These are phyloP conservation scores for Artemisia annua DNA, from an alignment of 129 eudicot genomes.

Conservation along the genomic window DNA sequence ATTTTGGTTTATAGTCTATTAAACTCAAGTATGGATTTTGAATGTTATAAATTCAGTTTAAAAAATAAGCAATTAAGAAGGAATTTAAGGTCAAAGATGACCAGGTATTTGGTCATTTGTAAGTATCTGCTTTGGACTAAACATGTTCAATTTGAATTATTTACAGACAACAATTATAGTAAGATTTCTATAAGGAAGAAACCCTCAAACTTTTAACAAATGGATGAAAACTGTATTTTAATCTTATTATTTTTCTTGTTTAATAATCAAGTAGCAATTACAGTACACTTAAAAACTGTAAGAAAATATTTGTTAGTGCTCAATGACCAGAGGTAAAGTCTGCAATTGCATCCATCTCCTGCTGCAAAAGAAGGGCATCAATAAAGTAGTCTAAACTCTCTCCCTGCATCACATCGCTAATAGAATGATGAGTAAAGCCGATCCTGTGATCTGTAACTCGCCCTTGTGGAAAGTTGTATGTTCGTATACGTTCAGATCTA, in stretches of 20 bases:
- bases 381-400: constrained; percentile 72
- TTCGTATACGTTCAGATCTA: constrained; percentile 96
- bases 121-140: too few relatives aligned
- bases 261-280: not conserved
- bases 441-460: constrained; percentile 98
- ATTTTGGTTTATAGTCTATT: too few relatives aligned
- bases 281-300: not conserved
- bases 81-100: too few relatives aligned
- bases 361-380: constrained; percentile 89
- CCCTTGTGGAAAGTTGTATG: constrained; percentile 98
- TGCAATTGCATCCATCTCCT: constrained; percentile 92
- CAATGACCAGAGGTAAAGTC: constrained; percentile 39
- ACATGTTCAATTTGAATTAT: too few relatives aligned
- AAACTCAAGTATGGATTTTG: too few relatives aligned
- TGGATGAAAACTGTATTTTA: too few relatives aligned
- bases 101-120: too few relatives aligned
- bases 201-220: too few relatives aligned
- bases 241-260: not conserved
- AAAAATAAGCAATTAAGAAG: too few relatives aligned
- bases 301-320: not conserved
- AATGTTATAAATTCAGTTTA: too few relatives aligned
- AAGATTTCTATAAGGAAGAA: not conserved
- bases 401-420: constrained; percentile 75
- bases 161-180: not conserved
- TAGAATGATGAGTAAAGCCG: constrained; percentile 79